Evolutionary conservation across 2,329 filamentous ascomycete species (phyloP), one percentile per base, ranked within the genome.

Genomic region (Clonostachys byssicola): DNA sequence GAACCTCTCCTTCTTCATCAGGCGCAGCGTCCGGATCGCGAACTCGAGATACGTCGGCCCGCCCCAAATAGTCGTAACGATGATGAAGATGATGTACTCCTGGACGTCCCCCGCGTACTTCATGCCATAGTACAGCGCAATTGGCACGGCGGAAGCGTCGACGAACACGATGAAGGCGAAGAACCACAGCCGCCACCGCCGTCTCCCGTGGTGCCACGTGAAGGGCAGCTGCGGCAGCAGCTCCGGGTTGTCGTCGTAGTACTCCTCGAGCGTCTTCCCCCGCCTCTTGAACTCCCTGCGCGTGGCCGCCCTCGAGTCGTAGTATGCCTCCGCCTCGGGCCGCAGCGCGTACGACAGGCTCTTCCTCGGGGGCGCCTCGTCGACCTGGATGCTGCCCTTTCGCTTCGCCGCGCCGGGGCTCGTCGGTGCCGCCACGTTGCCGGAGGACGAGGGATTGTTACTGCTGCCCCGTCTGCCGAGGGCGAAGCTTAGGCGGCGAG

Each of bases 1-100:
- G 45, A 68, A 73, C 45, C 73, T 68, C 53, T 72, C 67, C 54
- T 70, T 70, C 51, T 70, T 68, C 44, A 77, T 70, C 44, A 78
- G 63, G 14, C 75, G 71, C 48, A 74, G 60, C 1, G 68, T 73
- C 12, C 75, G 69, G 42, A 77, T 61, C 23, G 62, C 74, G 48
- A 78, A 78, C 52, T 79, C 75, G 47, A 78, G 61, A 47, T 77
- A 77, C 6, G 75, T 78, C n/a, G 77, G 71, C 23, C 76, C 66
- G 47, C 76, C 76, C 66, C 76, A 80, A 51, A 79, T 76, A 35
- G 74, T 73, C 1, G 76, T 78, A 40, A 79, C 70, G 45, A 80
- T 67, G 52, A 75, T 74, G 51, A 79, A 79, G 46, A 75, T 69
- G 54, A 68, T 68, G 55, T 58, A 69, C 38, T 64, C 63, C 60